These are phyloP conservation scores for Nannochloropsis salina DNA, from an alignment of 108 stramenopile genomes.

Conservation along the genomic window DNA sequence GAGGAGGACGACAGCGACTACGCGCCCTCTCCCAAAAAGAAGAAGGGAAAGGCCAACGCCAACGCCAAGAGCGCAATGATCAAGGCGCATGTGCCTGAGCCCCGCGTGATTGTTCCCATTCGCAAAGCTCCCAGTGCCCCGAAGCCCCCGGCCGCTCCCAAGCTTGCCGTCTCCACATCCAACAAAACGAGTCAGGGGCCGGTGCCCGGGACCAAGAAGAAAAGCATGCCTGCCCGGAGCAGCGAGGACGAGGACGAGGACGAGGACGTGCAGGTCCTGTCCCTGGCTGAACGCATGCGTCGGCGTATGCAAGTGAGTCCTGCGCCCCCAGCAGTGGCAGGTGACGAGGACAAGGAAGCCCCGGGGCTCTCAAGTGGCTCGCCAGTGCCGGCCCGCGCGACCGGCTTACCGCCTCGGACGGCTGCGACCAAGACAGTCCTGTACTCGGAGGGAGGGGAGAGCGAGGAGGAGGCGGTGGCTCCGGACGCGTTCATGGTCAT, in stretches of 20 bases:
- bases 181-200: neutral
- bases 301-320: conserved; percentile 28
- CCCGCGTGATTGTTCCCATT: neutral
- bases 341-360: neutral
- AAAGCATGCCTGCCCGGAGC: neutral
- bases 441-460: neutral
- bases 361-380: neutral
- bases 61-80: conserved; percentile 37
- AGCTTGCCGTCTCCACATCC: neutral
- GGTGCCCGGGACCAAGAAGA: neutral
- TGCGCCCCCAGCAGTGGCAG: neutral
- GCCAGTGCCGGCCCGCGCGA: neutral
- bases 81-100: neutral
- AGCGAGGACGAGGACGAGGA: conserved; percentile 21
- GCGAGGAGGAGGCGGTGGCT: neutral
- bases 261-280: conserved; percentile 31
- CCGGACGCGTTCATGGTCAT: neutral
- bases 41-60: conserved; percentile 38
- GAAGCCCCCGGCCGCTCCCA: neutral
- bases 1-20: conserved; percentile 27
- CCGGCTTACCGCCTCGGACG: neutral
- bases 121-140: neutral
- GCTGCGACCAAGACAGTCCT: neutral
- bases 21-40: conserved; percentile 1
- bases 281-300: conserved; percentile 33